Base-by-base conservation (phyloP, 345 rosid species). In the Psidium guajava region DNA sequence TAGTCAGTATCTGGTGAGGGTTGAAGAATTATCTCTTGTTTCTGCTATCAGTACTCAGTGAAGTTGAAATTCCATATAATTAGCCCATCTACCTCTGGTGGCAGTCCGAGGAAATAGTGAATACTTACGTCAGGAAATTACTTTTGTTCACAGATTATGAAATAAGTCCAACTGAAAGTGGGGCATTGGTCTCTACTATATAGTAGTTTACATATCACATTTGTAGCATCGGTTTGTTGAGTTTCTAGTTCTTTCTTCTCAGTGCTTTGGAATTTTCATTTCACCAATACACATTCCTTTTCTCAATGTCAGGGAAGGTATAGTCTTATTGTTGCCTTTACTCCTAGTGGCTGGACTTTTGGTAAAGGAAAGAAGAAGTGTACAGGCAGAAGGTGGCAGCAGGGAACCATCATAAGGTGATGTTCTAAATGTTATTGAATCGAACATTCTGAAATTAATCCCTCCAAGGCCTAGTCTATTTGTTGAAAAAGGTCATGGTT, bases 401-500 rank as follows among this genome's bases (percentile, higher is more conserved):
- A 95, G 91, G 99, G 98, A 86, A 97, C 99, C 84, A 91, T 97
- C 82, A 97, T 97, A 88, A 93, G 98, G 99, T 95, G 88, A 88
- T 69, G 20, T 85, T 64, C 44, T 18, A 32, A 32, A 44, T 64
- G 75, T 16, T 32, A 64, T 16, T 64, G 75, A 64, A 64, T 64
- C 44, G 8, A 32, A 69, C 20, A 32, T 32, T 69, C 44, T 32
- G 47, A 69, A 69, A 69, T 69, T 32, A 69, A 32, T 12, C 77
- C 47, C 77, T 69, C 82, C 47, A 81, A 81, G 54, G 82, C 11
- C 82, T 24, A 32, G 53, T 81, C 21, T 16, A 81, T 49, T 47
- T 15, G 32, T 24, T 51, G 27, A 44, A 28, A 12, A 81, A 44
- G 52, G 54, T 81, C 20, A 73, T 27, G 54, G 18, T 22, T 81